These are phyloP conservation scores for Bruguiera gymnorhiza DNA, from an alignment of 345 rosid species.

Conservation along the genomic window DNA sequence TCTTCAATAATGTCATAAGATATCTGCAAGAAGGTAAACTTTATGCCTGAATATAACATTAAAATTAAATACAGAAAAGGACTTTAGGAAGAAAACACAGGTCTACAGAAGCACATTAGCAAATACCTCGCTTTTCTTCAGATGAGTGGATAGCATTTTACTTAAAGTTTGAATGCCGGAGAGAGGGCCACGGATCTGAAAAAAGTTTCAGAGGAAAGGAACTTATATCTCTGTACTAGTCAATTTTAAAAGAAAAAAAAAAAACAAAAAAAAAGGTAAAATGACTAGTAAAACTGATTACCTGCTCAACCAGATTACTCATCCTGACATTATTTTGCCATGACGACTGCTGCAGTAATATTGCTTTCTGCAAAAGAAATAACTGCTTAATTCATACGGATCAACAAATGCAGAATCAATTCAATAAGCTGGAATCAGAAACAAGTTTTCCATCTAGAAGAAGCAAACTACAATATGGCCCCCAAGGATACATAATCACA, in stretches of 20 bases:
- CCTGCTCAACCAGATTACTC: constrained; percentile 88
- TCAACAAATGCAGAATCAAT: background rate
- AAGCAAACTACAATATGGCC: constrained; percentile 1
- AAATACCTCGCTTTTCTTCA: constrained; percentile 69
- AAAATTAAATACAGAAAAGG: background rate
- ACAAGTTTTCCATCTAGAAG: background rate
- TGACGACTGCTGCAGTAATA: constrained; percentile 79
- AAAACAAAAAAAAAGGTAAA: background rate
- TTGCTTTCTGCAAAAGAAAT: constrained; percentile 51
- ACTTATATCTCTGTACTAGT: constrained; percentile 12
- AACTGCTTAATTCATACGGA: constrained; percentile 4
- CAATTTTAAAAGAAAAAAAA: no score
- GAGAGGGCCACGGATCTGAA: constrained; percentile 80
- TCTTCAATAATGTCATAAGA: constrained; percentile 78
- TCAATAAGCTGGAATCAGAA: background rate
- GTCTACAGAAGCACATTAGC: constrained; percentile 12
- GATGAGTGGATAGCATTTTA: constrained; percentile 72
- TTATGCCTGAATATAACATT: constrained; percentile 2
- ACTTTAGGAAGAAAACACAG: constrained; percentile 10
- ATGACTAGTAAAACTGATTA: constrained; percentile 23
- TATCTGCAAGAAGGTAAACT: constrained; percentile 40
- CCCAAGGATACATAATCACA: no score
- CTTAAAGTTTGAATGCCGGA: constrained; percentile 74
- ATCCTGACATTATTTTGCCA: constrained; percentile 91
- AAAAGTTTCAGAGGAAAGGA: constrained; percentile 8